phyloP scores from a whole-genome alignment of 495 filamentous ascomycete genomes.

The Neurospora sublineolata region DNA sequence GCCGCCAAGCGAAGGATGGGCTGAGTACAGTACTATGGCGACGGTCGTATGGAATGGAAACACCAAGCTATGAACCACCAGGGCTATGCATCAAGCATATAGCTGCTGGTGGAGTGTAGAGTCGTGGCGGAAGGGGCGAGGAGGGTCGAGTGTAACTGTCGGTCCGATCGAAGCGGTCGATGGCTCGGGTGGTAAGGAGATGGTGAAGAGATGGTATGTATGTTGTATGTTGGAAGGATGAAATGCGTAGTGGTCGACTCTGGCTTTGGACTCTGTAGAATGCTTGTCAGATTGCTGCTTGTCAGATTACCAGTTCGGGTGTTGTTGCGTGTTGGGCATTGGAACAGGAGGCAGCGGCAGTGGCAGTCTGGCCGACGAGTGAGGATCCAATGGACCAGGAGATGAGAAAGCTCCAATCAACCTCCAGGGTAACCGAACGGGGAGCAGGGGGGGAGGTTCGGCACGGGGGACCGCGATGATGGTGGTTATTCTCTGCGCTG shows the following conservation, averaged over 20 bases:
- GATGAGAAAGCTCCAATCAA: background rate
- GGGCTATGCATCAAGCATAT: background rate
- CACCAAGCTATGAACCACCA: background rate
- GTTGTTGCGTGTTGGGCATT: background rate
- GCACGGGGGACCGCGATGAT: background rate
- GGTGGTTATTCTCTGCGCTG: background rate
- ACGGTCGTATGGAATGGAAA: background rate
- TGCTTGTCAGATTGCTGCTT: background rate
- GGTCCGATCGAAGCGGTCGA: background rate
- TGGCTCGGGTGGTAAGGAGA: background rate
- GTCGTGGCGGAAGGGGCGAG: background rate
- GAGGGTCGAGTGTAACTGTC: background rate
- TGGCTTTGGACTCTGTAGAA: background rate
- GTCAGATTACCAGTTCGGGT: background rate
- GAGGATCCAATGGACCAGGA: background rate
- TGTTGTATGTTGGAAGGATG: background rate
- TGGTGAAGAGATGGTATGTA: background rate
- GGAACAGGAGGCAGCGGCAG: background rate
- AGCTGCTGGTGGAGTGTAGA: background rate
- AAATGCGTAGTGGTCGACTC: background rate
- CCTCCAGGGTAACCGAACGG: background rate
- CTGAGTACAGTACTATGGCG: background rate
- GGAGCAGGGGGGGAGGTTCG: background rate
- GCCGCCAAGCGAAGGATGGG: conserved; percentile 2
- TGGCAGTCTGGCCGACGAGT: background rate